These are phyloP conservation scores for Boletus tylopilopsis DNA, from an alignment of 768 basidiomycete genomes.

Conservation along the genomic window DNA sequence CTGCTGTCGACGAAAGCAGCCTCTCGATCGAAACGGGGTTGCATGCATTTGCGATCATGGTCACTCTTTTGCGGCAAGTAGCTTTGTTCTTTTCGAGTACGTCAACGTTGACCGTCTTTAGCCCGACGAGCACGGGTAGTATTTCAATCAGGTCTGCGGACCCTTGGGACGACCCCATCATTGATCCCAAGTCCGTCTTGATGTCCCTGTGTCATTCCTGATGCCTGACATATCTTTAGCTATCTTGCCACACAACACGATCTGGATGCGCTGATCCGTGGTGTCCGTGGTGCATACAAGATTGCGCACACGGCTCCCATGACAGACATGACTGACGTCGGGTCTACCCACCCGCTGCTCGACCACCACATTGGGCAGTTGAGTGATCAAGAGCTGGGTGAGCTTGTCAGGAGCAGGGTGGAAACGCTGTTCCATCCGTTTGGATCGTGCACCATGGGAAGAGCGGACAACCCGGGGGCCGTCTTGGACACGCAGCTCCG, in stretches of 20 bases:
- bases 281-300: conserved; percentile 35
- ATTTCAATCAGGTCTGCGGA: conserved; percentile 38
- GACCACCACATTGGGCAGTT: conserved; percentile 36
- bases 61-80: conserved; percentile 25
- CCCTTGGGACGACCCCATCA: conserved; percentile 39
- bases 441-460: conserved; percentile 36
- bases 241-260: conserved; percentile 43
- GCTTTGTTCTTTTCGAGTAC: neutral
- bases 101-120: conserved; percentile 8
- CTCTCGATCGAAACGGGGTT: neutral
- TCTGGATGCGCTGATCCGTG: conserved; percentile 37
- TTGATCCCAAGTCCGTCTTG: conserved; percentile 40
- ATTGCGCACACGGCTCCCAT: conserved; percentile 39
- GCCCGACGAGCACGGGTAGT: conserved; percentile 43
- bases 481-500: conserved; percentile 42
- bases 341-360: conserved; percentile 26
- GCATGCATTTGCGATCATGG: conserved; percentile 18
- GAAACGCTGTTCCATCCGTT: conserved; percentile 45
- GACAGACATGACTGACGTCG: conserved; percentile 33
- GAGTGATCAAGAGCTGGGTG: conserved; percentile 34
- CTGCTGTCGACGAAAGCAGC: neutral
- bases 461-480: conserved; percentile 37
- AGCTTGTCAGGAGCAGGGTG: conserved; percentile 30
- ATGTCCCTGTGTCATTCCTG: neutral
- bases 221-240: conserved; percentile 21